phyloP scores from a whole-genome alignment of 2,329 filamentous ascomycete genomes.

The Macrophomina tecta region DNA sequence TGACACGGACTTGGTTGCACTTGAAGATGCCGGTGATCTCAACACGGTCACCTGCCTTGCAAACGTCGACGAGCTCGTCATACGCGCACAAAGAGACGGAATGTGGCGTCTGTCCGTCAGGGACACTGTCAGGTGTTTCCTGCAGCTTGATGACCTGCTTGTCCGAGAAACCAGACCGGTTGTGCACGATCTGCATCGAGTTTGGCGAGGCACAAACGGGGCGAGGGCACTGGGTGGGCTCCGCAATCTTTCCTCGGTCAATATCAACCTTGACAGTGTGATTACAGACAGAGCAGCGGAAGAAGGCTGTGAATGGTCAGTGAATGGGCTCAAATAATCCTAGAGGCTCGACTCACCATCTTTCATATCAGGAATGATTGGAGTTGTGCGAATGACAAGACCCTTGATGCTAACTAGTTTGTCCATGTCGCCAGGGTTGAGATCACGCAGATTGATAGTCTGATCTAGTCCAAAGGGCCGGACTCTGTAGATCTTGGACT shows the following conservation, averaged over 20 bases:
- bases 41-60: constrained; percentile 95
- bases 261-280: constrained; percentile 90
- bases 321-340: constrained; percentile 30
- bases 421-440: constrained; percentile 96
- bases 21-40: constrained; percentile 97
- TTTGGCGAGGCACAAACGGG: constrained; percentile 82
- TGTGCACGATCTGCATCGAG: constrained; percentile 98
- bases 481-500: constrained; percentile 81
- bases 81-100: constrained; percentile 96
- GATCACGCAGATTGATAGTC: constrained; percentile 87
- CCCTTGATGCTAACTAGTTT: constrained; percentile 95
- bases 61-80: constrained; percentile 95
- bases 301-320: constrained; percentile 68
- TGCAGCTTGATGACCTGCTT: constrained; percentile 99
- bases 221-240: constrained; percentile 89
- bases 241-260: constrained; percentile 93
- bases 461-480: constrained; percentile 87
- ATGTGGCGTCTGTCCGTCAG: constrained; percentile 95
- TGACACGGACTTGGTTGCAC: constrained; percentile 90
- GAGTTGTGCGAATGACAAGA: constrained; percentile 91
- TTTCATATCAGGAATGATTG: constrained; percentile 98
- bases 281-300: constrained; percentile 91
- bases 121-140: constrained; percentile 93
- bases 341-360: constrained; percentile 56
- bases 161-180: constrained; percentile 91